Evolutionary conservation across 345 rosid genomes (phyloP).

Genomic region (Salix udensis): DNA sequence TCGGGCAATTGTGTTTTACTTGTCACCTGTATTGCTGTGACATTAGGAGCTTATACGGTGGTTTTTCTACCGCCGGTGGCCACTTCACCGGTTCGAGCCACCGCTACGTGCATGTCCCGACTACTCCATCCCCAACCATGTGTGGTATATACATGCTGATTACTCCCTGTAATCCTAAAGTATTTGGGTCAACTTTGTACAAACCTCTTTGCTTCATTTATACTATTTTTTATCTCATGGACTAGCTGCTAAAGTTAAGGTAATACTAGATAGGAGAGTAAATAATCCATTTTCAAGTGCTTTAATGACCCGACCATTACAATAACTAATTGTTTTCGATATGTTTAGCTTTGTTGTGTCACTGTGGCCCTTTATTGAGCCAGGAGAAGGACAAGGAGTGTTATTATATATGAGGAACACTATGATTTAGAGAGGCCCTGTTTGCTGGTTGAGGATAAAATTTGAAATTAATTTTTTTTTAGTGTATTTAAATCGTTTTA

Average conservation of each 20-base stretch:
- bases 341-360: not conserved
- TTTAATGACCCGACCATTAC: conserved; percentile 1
- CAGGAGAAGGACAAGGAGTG: not conserved
- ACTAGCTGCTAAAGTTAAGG: not conserved
- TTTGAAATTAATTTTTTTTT: too few species aligned
- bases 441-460: too few species aligned
- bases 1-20: not conserved
- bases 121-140: not conserved
- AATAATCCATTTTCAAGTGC: not conserved
- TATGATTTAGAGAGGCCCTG: conserved; percentile 4
- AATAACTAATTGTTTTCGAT: not conserved
- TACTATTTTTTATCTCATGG: not conserved
- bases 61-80: not conserved
- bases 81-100: not conserved
- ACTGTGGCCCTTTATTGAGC: not conserved
- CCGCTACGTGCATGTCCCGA: not conserved
- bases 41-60: not conserved
- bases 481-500: too few species aligned
- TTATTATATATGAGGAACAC: not conserved
- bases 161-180: too few species aligned
- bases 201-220: too few species aligned
- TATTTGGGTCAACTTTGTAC: too few species aligned
- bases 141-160: too few species aligned
- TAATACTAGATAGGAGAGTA: not conserved
- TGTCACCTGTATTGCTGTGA: not conserved